Evolutionary conservation across 2,329 filamentous ascomycete genomes (phyloP), one percentile per base, ranked within the genome.

Genomic region (Albophoma yamanashiensis): DNA sequence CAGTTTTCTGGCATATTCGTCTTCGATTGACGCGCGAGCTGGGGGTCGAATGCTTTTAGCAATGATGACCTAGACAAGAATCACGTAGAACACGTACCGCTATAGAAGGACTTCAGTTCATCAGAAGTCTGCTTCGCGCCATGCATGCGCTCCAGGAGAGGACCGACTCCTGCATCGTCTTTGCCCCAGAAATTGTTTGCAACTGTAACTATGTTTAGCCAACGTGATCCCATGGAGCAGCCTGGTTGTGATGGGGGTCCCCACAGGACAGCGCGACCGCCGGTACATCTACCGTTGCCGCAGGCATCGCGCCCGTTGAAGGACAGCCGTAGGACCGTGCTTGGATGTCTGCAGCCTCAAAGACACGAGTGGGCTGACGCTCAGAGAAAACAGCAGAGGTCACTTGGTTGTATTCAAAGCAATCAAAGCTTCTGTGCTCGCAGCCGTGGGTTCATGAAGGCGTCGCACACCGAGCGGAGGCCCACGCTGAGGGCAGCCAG

Each of bases 121-220:
- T 99, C 95, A 72, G 89, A 92, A 34, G 94, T 97, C 69, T 89
- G 86, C 79, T 99, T 99, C 56, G 94, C 91, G 74, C 87, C 88
- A 71, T 91, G 88, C 91, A 99, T 96, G 70, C 94, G 93, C 73
- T 93, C 91, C 38, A 99, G 82, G 70, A 99, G 84, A 61, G 94
- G 95, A 55, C 82, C 82, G 70, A 99, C 92, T 72, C 94, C 95
- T 58, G 93, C 94, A 80, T 99, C 94, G 74, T 97, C 93, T 80
- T 96, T 97, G 64, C 94, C 94, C 94, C 94, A 99, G 76, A 99
- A 99, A 74, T 99, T 99, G 79, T 99, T 99, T 69, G 94, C 93
- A 78, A 99, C 92, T 92, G 57, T 3, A 47, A 56, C 25, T 39
- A 36, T 57, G 57, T 62, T 69, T 58, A 70, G 69, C 36, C 15